Evolutionary conservation across 345 rosid species (phyloP), one percentile per base, ranked within the genome.

Genomic region (Eucalyptus guilfoylei): DNA sequence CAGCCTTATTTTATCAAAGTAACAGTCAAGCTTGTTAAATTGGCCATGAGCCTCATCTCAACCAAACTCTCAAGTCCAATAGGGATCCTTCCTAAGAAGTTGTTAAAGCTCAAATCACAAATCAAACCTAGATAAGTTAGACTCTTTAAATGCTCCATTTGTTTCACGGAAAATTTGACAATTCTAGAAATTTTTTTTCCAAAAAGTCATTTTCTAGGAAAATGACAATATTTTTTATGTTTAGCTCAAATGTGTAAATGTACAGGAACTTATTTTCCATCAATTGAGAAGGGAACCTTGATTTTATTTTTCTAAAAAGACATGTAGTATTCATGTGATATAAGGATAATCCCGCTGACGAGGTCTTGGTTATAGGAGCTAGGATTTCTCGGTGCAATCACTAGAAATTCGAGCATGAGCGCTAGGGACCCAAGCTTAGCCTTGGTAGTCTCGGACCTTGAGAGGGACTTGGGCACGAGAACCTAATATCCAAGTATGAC

Each of bases 311-410:
- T 24, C 62, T 23, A 55, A 55, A 10, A 55, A 55, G 28, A 55
- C 28, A 55, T 24, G 62, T 2, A 55, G 62, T 55, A 55, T 24
- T 55, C 62, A 55, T 55, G 30, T 55, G 12, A 24, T 55, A 2
- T 19, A 52, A 52, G 58, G 58, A 1, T 2, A 2, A 52, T 52
- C 58, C 1, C 19, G 5, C 1, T 52, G 2, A 0, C 9, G 62
- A 55, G 30, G 62, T 55, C 62, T 28, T 21, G 1, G 30, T 55
- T 11, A 23, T 52, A 8, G 24, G 55, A 52, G 55, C 55, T 52
- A 52, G 55, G 55, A 52, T 52, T 52, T 52, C 24, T 19, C 24
- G 0, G 55, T 1, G 2, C 24, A 52, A 52, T 52, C 24, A 3
- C 24, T 52, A 52, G 24, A 52, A 52, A 52, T 52, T 52, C 0